Evolutionary conservation across 2,329 filamentous ascomycete genomes (phyloP).

Genomic region (Cordyceps militaris): DNA sequence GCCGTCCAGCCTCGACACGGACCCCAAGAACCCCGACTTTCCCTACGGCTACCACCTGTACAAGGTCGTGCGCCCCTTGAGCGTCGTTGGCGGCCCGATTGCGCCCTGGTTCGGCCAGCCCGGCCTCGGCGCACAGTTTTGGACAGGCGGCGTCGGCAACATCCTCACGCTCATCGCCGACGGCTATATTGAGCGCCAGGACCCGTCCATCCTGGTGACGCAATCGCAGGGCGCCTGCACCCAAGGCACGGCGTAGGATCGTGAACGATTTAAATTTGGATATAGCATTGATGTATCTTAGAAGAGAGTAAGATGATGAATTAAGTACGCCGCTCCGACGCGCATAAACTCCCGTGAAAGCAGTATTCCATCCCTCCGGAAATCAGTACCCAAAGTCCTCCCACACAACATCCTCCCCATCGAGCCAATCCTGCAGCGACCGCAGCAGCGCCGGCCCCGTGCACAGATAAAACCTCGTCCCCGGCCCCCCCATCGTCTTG

Average conservation of each 20-base stretch:
- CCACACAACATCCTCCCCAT: conserved; percentile 45
- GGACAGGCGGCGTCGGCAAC: conserved; percentile 23
- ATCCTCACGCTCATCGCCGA: conserved; percentile 26
- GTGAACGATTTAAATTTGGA: not conserved
- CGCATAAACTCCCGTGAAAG: too few relatives aligned
- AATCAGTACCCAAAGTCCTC: conserved; percentile 55
- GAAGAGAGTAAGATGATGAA: not conserved
- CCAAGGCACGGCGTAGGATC: not conserved
- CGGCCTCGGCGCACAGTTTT: conserved; percentile 33
- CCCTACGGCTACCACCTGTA: conserved; percentile 46
- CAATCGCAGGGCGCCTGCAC: not conserved
- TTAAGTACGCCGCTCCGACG: too few relatives aligned
- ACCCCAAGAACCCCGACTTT: conserved; percentile 23
- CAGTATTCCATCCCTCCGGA: not conserved
- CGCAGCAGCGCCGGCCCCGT: conserved; percentile 36
- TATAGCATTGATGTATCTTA: too few relatives aligned
- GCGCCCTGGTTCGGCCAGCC: conserved; percentile 44
- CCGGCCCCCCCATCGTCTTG: conserved; percentile 27
- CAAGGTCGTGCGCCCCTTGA: conserved; percentile 32
- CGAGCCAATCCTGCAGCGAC: conserved; percentile 43
- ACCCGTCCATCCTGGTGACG: conserved; percentile 13
- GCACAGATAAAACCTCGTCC: conserved; percentile 46
- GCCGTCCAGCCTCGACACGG: conserved; percentile 36
- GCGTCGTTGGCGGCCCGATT: conserved; percentile 37
- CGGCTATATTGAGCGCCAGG: conserved; percentile 26